These are phyloP conservation scores for Saccharomyces pastorianus DNA, from an alignment of 1,139 yeast genomes.

Conservation along the genomic window DNA sequence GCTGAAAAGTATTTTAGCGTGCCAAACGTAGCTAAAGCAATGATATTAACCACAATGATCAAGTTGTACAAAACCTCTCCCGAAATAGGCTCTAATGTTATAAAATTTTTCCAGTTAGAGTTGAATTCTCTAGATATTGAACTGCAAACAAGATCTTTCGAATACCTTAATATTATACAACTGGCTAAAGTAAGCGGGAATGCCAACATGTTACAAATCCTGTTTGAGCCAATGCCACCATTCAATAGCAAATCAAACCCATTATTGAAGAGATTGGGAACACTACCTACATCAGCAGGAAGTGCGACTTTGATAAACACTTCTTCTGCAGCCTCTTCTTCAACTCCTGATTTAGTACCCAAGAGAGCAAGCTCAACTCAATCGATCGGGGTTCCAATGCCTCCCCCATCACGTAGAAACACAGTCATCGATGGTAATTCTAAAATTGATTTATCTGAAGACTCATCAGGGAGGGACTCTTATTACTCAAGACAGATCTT, in stretches of 20 bases:
- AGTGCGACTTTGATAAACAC: constrained; percentile 16
- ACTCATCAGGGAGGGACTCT: constrained; percentile 4
- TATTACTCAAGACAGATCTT: constrained; percentile 29
- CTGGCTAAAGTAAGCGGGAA: constrained; percentile 34
- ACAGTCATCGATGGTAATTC: neutral
- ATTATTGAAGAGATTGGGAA: constrained; percentile 49
- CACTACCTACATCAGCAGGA: constrained; percentile 16
- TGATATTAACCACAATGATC: constrained; percentile 63
- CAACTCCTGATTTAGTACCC: constrained; percentile 3
- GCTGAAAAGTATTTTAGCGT: constrained; percentile 57
- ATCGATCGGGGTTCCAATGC: constrained; percentile 10
- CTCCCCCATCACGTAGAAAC: constrained; percentile 17
- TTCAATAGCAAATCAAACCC: constrained; percentile 59
- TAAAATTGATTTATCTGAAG: constrained; percentile 3
- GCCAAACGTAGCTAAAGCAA: constrained; percentile 53
- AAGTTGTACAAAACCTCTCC: constrained; percentile 49
- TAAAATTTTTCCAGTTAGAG: constrained; percentile 65
- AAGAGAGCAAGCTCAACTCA: constrained; percentile 7
- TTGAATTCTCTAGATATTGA: constrained; percentile 68
- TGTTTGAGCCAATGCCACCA: constrained; percentile 69
- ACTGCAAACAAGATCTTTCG: constrained; percentile 79
- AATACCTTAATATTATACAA: constrained; percentile 59
- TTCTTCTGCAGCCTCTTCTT: constrained; percentile 1
- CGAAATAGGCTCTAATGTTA: constrained; percentile 43
- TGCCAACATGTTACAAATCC: constrained; percentile 38